A percentile compares a stretch with the other conserved stretches of the same genome.
Conservation (phyloP, 805 yeast genomes). For the Candida xyloterini region DNA sequence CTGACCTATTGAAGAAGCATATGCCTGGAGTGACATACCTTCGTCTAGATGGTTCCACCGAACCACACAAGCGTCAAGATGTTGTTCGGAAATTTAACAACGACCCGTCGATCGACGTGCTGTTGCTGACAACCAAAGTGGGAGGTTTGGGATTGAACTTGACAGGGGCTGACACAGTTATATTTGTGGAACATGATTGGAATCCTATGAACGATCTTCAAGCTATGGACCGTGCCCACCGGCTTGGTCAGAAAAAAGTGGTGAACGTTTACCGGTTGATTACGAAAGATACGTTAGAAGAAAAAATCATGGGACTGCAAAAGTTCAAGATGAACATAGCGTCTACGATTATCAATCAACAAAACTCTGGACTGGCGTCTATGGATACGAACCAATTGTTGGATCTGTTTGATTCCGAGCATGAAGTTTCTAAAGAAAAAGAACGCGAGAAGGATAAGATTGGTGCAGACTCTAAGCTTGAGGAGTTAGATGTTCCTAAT, state of each 20-base stretch:
- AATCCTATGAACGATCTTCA: conserved; percentile 99
- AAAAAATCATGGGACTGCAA: conserved; percentile 97
- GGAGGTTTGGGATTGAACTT: conserved; percentile 98
- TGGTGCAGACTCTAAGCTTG: conserved; percentile 18
- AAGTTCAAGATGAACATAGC: conserved; percentile 97
- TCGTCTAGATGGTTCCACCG: conserved; percentile 93
- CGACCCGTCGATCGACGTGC: conserved; percentile 94
- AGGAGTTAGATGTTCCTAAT: conserved; percentile 35
- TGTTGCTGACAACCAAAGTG: conserved; percentile 90
- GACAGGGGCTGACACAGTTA: conserved; percentile 98
- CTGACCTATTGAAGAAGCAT: conserved; percentile 73
- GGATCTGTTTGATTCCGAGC: conserved; percentile 82
- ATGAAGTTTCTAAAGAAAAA: conserved; percentile 28
- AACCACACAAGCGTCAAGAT: conserved; percentile 85
- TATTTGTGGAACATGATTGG: conserved; percentile 99
- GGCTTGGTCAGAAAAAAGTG: conserved; percentile 96
- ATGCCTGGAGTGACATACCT: conserved; percentile 91
- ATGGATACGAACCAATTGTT: conserved; percentile 95
- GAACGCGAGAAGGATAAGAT: conserved; percentile 18
- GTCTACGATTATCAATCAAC: conserved; percentile 92
- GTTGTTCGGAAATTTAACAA: conserved; percentile 90
- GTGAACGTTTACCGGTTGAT: conserved; percentile 95
- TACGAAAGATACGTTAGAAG: conserved; percentile 91
- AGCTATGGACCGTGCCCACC: conserved; percentile 99
- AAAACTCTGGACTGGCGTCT: conserved; percentile 89